Evolutionary conservation across 208 protist species (phyloP).

Genomic region (Blechomonas ayalai): DNA sequence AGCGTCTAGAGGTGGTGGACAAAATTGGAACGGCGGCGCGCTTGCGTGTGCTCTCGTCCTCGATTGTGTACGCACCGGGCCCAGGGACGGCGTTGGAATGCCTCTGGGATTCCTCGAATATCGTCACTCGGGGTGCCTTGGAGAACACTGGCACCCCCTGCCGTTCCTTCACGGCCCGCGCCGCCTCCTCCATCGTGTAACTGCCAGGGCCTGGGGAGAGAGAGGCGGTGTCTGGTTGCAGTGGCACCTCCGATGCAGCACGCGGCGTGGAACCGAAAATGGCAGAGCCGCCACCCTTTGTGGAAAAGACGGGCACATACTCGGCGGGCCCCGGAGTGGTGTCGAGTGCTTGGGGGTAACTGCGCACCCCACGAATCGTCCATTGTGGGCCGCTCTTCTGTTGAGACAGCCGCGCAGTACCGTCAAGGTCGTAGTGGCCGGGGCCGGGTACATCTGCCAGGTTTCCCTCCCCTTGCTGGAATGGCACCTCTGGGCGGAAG

Average conservation of each 20-base stretch:
- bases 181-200: conserved; percentile 12
- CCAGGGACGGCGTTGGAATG: conserved; percentile 6
- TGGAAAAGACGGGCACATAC: conserved; percentile 13
- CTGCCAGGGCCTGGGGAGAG: conserved; percentile 27
- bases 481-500: too few species aligned
- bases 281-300: conserved; percentile 5
- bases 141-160: conserved; percentile 5
- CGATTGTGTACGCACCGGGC: conserved; percentile 15
- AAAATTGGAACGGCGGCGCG: conserved; percentile 8
- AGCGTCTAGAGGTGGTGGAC: conserved; percentile 3
- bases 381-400: conserved; percentile 14
- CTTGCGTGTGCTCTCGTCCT: conserved; percentile 7
- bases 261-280: conserved; percentile 8
- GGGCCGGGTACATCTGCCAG: conserved; percentile 23
- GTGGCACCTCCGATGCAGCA: conserved; percentile 10
- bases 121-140: conserved; percentile 15
- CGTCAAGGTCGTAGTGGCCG: conserved; percentile 15
- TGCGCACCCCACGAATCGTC: conserved; percentile 7
- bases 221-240: background rate
- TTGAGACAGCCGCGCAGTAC: conserved; percentile 18
- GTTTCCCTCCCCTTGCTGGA: too few species aligned
- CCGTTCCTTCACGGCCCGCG: background rate
- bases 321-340: conserved; percentile 13
- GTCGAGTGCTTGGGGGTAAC: background rate
- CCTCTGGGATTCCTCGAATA: background rate